Base-by-base conservation (phyloP, 345 rosid species). In the Bruguiera gymnorhiza region DNA sequence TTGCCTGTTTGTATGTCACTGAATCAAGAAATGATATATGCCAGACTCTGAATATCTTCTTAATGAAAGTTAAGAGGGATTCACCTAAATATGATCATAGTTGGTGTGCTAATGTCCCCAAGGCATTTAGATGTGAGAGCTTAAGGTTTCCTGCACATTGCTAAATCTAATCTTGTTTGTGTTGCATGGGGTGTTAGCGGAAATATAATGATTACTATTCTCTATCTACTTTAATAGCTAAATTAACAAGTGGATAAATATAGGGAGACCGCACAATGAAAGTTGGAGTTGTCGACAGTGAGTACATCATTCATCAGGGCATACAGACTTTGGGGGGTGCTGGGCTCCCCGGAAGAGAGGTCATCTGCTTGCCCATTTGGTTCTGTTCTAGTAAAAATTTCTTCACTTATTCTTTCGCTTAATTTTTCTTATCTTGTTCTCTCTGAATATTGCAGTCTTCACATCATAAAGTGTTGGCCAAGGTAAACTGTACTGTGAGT, bases 191-290 rank as follows among this genome's bases (percentile, higher is more conserved):
- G 50, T 43, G 5, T 11, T 11, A 43, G 50, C 19, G 15, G 50
- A 43, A 43, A 43, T 43, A 43, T 43, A 43, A 43, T 43, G 48
- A 11, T 43, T 43, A 43, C 5, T 3, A 13, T 43, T 43, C 50
- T 43, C 19, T 13, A 9, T 6, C 24, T 56, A 6, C 31, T 6
- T 56, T 24, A 24, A 23, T n/a, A 10, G 5, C 29, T 9, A 26
- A 1, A 6, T 56, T 9, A n/a, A 56, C 31, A 16, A 56, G 31
- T 30, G 59, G 20, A 24, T 19, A n/a, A 13, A 31, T 39, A 20
- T 65, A 96, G 98, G 99, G 99, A 62, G 97, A 96, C 66, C 88
- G 98, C 15, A 82, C 96, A 5, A 86, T 78, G 82, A 96, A 90
- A 50, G 93, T 96, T 7, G 99, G 99, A 46, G 76, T 96, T 21